Evolutionary conservation across 208 protist genomes (phyloP).

Genomic region (Angomonas ambiguus): DNA sequence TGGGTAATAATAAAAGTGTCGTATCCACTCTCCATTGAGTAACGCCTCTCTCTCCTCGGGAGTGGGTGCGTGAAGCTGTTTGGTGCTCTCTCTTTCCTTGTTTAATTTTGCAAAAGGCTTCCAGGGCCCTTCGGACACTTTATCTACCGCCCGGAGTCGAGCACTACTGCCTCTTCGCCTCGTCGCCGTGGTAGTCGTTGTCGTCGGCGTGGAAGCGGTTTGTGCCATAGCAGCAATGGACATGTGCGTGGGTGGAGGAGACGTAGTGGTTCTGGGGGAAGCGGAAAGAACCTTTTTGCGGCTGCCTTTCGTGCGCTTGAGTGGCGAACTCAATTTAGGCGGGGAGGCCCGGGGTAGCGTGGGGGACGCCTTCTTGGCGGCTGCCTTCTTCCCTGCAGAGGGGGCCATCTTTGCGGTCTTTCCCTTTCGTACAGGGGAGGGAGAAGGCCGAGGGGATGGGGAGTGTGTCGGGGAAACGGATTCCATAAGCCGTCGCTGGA

Average conservation of each 20-base stretch:
- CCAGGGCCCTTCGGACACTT: constrained; percentile 63
- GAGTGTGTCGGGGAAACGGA: not conserved
- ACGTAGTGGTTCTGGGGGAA: not conserved
- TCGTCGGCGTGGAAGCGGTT: not conserved
- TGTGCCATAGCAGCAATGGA: not conserved
- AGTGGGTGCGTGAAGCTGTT: constrained; percentile 38
- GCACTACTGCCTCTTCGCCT: constrained; percentile 1
- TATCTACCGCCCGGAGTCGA: constrained; percentile 25
- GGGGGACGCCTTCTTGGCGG: constrained; percentile 5
- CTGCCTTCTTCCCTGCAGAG: not conserved
- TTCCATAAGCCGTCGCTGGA: not conserved
- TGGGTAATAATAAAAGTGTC: constrained; percentile 80
- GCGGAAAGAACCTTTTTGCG: not conserved
- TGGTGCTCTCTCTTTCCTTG: constrained; percentile 20
- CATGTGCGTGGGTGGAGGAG: not conserved
- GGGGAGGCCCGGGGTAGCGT: not conserved
- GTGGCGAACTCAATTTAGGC: not conserved
- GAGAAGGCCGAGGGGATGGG: not conserved
- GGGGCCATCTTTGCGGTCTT: not conserved
- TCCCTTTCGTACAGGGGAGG: not conserved
- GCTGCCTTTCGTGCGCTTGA: not conserved
- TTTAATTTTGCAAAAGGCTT: constrained; percentile 66
- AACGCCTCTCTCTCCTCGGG: constrained; percentile 74
- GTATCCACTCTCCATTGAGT: constrained; percentile 80
- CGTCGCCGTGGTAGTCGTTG: not conserved